Percentiles rank a stretch among this genome's conserved stretches.
These are phyloP conservation scores for Herpotrichia juniperi DNA, from an alignment of 2,329 filamentous ascomycete genomes.

Conservation along the genomic window DNA sequence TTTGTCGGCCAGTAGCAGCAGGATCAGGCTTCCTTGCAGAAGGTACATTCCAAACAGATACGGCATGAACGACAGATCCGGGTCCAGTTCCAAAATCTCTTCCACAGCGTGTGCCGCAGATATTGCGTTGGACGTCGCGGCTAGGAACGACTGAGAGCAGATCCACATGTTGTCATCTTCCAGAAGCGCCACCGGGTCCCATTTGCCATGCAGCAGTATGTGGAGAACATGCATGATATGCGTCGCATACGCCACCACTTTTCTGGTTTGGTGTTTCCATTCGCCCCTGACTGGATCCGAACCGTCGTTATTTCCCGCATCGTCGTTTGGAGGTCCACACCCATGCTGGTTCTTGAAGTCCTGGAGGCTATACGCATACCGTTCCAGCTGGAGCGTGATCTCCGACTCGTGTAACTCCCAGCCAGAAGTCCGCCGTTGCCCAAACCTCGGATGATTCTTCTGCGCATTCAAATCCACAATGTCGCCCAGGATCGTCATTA, in stretches of 20 bases:
- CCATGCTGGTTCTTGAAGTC: slow-evolving; percentile 62
- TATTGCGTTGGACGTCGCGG: slow-evolving; percentile 85
- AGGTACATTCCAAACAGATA: slow-evolving; percentile 96
- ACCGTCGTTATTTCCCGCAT: slow-evolving; percentile 35
- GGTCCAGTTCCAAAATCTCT: slow-evolving; percentile 87
- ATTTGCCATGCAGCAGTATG: slow-evolving; percentile 86
- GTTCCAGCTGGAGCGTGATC: slow-evolving; percentile 79
- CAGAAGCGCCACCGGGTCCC: slow-evolving; percentile 88
- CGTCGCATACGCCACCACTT: slow-evolving; percentile 86
- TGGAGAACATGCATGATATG: slow-evolving; percentile 95
- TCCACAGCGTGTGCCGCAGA: slow-evolving; percentile 85
- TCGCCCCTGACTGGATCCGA: slow-evolving; percentile 62
- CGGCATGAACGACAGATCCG: slow-evolving; percentile 92
- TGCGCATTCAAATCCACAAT: slow-evolving; percentile 91
- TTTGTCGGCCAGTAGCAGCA: slow-evolving; percentile 89
- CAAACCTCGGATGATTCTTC: slow-evolving; percentile 85
- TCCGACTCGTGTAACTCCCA: slow-evolving; percentile 82
- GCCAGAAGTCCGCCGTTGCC: slow-evolving; percentile 72
- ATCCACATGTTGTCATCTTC: slow-evolving; percentile 96
- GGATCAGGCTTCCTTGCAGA: slow-evolving; percentile 84
- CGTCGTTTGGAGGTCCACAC: slow-evolving; percentile 37
- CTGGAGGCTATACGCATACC: slow-evolving; percentile 80
- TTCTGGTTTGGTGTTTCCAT: slow-evolving; percentile 81
- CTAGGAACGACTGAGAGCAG: slow-evolving; percentile 84
- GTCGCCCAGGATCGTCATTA: slow-evolving; percentile 93